These are phyloP conservation scores for Eutrema japonicum DNA, from an alignment of 345 rosid genomes.

Conservation along the genomic window DNA sequence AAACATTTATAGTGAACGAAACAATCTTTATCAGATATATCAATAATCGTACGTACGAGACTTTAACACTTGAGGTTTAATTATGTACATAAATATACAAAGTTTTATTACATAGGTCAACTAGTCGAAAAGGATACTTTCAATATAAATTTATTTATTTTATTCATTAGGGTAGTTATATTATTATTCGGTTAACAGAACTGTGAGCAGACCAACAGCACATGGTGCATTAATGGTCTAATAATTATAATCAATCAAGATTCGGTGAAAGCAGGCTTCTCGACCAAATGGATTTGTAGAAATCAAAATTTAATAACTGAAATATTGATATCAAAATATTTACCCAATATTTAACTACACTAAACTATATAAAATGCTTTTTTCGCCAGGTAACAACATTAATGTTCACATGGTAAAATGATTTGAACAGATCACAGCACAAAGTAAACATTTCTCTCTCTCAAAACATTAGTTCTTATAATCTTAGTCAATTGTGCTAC, in stretches of 20 bases:
- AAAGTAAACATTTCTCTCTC: background rate
- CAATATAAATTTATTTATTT: background rate
- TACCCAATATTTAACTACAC: background rate
- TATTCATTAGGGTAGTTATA: constrained; percentile 18
- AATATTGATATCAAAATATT: background rate
- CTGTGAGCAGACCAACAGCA: constrained; percentile 26
- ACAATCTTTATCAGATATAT: background rate
- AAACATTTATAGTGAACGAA: background rate
- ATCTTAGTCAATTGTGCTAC: constrained; percentile 1
- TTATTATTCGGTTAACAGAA: constrained; percentile 33
- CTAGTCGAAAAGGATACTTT: constrained; percentile 6
- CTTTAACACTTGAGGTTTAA: constrained; percentile 2
- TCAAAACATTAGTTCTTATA: background rate
- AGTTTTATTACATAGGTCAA: constrained; percentile 25
- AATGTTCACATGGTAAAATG: constrained; percentile 35
- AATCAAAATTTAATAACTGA: constrained; percentile 16
- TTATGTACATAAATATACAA: background rate
- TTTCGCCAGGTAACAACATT: constrained; percentile 23
- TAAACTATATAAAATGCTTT: constrained; percentile 1
- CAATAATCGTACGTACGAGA: background rate
- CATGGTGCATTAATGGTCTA: constrained; percentile 36
- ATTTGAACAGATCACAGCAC: constrained; percentile 24
- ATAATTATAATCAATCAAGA: constrained; percentile 29
- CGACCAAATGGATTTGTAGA: constrained; percentile 42
- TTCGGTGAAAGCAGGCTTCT: constrained; percentile 34